Evolutionary conservation across 1,139 yeast species (phyloP).

Genomic region (Kurtzmaniella quercitrusa): DNA sequence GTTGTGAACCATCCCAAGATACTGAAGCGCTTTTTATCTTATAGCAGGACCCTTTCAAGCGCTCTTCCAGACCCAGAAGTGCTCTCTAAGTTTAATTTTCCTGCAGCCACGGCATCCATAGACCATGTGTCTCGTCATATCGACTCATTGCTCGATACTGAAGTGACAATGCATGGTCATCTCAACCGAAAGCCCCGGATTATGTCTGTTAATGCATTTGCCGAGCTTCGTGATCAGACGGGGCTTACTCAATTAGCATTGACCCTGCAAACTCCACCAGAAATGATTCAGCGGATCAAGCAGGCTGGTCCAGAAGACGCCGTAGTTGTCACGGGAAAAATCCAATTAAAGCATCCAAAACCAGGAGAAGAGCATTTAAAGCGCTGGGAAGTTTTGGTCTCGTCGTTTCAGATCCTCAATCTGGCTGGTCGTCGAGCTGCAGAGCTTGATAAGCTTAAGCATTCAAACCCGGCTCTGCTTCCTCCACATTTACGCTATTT

Average conservation of each 20-base stretch:
- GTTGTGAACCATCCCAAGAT: neutral
- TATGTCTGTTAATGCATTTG: slow-evolving; percentile 53
- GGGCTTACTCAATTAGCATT: slow-evolving; percentile 67
- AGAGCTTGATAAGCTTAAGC: slow-evolving; percentile 60
- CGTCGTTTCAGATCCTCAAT: slow-evolving; percentile 55
- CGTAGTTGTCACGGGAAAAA: slow-evolving; percentile 60
- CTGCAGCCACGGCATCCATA: slow-evolving; percentile 33
- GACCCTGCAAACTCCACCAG: slow-evolving; percentile 31
- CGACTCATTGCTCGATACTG: slow-evolving; percentile 9
- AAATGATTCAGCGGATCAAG: slow-evolving; percentile 41
- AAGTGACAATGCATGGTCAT: slow-evolving; percentile 67
- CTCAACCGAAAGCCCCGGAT: slow-evolving; percentile 64
- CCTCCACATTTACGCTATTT: slow-evolving; percentile 81
- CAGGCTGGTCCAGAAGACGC: slow-evolving; percentile 66
- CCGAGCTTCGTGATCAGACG: slow-evolving; percentile 64
- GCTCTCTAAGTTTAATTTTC: slow-evolving; percentile 35
- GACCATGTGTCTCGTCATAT: slow-evolving; percentile 14
- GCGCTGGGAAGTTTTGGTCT: slow-evolving; percentile 56
- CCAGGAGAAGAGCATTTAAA: slow-evolving; percentile 16
- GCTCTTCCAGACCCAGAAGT: slow-evolving; percentile 19
- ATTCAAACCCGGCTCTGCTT: slow-evolving; percentile 44
- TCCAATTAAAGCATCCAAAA: slow-evolving; percentile 32
- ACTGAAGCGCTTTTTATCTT: neutral
- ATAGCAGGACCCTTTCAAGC: neutral
- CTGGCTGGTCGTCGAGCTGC: slow-evolving; percentile 66